Evolutionary conservation across 495 filamentous ascomycete species (phyloP).

Genomic region (Corynascus novoguineensis): DNA sequence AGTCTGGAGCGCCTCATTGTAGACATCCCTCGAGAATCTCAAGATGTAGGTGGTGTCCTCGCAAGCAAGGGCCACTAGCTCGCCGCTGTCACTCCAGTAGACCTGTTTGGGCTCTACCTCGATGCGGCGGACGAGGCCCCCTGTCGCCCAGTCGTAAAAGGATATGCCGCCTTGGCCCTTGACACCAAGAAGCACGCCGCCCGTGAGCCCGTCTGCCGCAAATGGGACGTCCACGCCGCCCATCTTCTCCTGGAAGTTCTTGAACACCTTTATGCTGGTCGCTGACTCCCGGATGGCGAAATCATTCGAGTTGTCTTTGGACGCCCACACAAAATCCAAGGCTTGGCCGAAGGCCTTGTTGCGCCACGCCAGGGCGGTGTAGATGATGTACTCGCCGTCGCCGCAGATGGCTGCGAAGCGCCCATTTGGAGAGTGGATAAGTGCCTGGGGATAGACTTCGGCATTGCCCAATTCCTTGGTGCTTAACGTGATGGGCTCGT

Average conservation of each 20-base stretch:
- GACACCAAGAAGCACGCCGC: constrained; percentile 88
- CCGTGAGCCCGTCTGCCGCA: constrained; percentile 85
- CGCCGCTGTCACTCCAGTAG: constrained; percentile 96
- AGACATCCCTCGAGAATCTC: constrained; percentile 82
- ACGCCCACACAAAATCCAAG: constrained; percentile 94
- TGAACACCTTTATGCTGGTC: constrained; percentile 92
- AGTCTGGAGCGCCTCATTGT: constrained; percentile 70
- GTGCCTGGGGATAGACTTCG: constrained; percentile 92
- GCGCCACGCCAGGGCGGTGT: constrained; percentile 93
- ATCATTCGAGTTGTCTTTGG: constrained; percentile 97
- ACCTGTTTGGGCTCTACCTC: constrained; percentile 92
- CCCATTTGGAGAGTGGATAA: constrained; percentile 94
- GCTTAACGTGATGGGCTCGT: constrained; percentile 73
- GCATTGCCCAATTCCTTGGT: constrained; percentile 93
- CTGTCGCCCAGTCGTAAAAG: constrained; percentile 93
- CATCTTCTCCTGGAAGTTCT: constrained; percentile 92
- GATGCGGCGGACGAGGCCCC: constrained; percentile 83
- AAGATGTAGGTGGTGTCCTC: constrained; percentile 95
- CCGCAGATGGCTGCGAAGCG: constrained; percentile 96
- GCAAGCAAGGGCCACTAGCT: constrained; percentile 86
- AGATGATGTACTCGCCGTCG: constrained; percentile 97
- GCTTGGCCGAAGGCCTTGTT: constrained; percentile 97
- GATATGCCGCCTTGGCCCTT: constrained; percentile 92
- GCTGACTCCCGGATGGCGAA: constrained; percentile 92
- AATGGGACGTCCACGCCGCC: constrained; percentile 91